These are phyloP conservation scores for Daldinia vernicosa DNA, from an alignment of 495 filamentous ascomycete species.

Conservation along the genomic window DNA sequence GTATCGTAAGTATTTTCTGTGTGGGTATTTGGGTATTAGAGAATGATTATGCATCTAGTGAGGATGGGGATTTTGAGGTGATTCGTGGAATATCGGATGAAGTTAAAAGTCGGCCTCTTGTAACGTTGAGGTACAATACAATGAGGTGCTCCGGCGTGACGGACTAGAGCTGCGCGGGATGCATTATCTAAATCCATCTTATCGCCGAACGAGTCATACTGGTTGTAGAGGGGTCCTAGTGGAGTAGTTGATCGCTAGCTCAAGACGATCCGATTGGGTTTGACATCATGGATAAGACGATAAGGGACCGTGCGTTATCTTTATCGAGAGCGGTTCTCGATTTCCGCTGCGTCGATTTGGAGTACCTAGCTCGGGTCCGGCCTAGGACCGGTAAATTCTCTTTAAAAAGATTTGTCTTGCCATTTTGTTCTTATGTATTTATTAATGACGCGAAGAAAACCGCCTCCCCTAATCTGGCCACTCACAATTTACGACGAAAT, in stretches of 20 bases:
- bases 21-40: not conserved
- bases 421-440: slow-evolving; percentile 19
- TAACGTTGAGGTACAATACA: slow-evolving; percentile 1
- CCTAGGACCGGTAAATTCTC: slow-evolving; percentile 22
- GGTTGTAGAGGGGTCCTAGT: not conserved
- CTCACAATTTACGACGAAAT: not conserved
- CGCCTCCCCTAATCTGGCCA: slow-evolving; percentile 12
- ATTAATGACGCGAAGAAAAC: slow-evolving; percentile 38
- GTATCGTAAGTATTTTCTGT: not conserved
- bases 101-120: slow-evolving; percentile 1
- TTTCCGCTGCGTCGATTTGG: slow-evolving; percentile 19
- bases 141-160: slow-evolving; percentile 12
- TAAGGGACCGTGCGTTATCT: slow-evolving; percentile 4
- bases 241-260: not conserved
- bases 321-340: slow-evolving; percentile 14
- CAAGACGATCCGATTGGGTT: slow-evolving; percentile 38
- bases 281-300: slow-evolving; percentile 38
- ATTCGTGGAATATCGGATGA: not conserved
- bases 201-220: slow-evolving; percentile 24
- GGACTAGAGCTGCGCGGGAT: slow-evolving; percentile 2
- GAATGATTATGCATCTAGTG: not conserved
- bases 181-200: slow-evolving; percentile 39
- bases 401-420: slow-evolving; percentile 22
- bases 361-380: slow-evolving; percentile 31
- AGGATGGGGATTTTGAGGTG: not conserved